Evolutionary conservation across 1,139 yeast species (phyloP), one percentile per base, ranked within the genome.

Genomic region (Kurtzmaniella natalensis): DNA sequence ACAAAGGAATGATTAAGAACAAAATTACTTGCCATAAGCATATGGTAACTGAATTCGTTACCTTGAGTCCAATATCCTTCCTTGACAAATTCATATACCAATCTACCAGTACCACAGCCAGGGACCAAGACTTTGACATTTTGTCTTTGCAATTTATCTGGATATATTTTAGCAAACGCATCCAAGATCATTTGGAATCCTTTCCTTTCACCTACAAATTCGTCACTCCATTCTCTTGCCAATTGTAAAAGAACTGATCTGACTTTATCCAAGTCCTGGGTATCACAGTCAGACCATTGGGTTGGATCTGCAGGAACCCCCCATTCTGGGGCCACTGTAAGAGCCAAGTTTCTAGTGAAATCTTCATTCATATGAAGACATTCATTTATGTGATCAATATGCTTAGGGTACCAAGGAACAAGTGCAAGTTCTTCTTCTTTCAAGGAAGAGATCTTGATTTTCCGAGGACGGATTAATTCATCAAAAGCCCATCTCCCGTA

Each of bases 71-170:
- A 59, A 52, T 80, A 85, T 1, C 95, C 95, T 35, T 67, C 48
- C 20, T 53, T 56, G 1, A 85, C 86, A 34, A 85, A 59, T 33
- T 87, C 95, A 37, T 75, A 70, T n/a, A 86, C 83, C 39, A 86
- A 55, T 35, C 95, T 55, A 0, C 94, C 96, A 14, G 85, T 61
- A 0, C 96, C 96, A 41, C 87, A 78, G 1, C 96, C 96, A 0
- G 96, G 95, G 1, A 81, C 78, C 22, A 87, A 61, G 0, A 85
- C 66, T 30, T 68, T 64, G 2, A 73, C 46, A 10, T 60, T 35
- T 15, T 57, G 65, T 25, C 84, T 51, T 0, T 53, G 38, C 1
- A 47, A 46, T n/a, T 34, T 54, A 14, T 56, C 61, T 0, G 83
- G 82, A 42, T 54, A 76, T 20, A 59, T 34, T 2, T 30, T 33